phyloP scores from a whole-genome alignment of 2,329 filamentous ascomycete genomes.

The Botrytis fabae region DNA sequence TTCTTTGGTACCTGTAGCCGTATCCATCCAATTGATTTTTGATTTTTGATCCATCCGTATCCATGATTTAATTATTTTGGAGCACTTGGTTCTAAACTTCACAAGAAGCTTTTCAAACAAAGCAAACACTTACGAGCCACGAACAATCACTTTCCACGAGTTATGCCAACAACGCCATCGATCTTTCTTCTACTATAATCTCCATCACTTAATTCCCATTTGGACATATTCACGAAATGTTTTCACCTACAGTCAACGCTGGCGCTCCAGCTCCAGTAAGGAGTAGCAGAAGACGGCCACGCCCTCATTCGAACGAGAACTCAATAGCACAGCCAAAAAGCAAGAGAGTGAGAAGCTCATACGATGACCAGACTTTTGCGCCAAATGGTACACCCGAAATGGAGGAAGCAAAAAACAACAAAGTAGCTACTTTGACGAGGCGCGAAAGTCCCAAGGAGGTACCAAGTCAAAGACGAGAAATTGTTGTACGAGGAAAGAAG shows the following conservation, averaged over 20 bases:
- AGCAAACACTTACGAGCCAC: slow-evolving; percentile 3
- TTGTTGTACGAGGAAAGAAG: slow-evolving; percentile 63
- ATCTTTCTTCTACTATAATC: not conserved
- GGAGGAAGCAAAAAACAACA: slow-evolving; percentile 57
- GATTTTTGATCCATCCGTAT: not conserved
- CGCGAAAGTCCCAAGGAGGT: slow-evolving; percentile 37
- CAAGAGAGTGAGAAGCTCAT: slow-evolving; percentile 60
- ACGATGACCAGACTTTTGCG: slow-evolving; percentile 58
- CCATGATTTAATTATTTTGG: slow-evolving; percentile 9
- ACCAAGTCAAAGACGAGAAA: slow-evolving; percentile 46
- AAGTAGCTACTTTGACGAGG: slow-evolving; percentile 44
- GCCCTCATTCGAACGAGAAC: slow-evolving; percentile 57
- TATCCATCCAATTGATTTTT: not conserved
- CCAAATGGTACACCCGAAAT: slow-evolving; percentile 51
- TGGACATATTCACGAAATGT: slow-evolving; percentile 48
- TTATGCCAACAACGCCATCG: slow-evolving; percentile 7
- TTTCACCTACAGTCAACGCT: slow-evolving; percentile 54
- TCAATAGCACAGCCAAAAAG: slow-evolving; percentile 58
- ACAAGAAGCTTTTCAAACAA: slow-evolving; percentile 9
- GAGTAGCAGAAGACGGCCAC: slow-evolving; percentile 59
- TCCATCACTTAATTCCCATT: not conserved
- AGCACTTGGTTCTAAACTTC: slow-evolving; percentile 8
- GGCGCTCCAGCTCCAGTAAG: slow-evolving; percentile 57
- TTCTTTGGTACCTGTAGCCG: not conserved
- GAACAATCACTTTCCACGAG: not conserved